Percentiles rank a stretch among this genome's conserved stretches.
Evolutionary conservation across 1,284 basidiomycete species (phyloP).

Genomic region (Apiotrichum siamense): DNA sequence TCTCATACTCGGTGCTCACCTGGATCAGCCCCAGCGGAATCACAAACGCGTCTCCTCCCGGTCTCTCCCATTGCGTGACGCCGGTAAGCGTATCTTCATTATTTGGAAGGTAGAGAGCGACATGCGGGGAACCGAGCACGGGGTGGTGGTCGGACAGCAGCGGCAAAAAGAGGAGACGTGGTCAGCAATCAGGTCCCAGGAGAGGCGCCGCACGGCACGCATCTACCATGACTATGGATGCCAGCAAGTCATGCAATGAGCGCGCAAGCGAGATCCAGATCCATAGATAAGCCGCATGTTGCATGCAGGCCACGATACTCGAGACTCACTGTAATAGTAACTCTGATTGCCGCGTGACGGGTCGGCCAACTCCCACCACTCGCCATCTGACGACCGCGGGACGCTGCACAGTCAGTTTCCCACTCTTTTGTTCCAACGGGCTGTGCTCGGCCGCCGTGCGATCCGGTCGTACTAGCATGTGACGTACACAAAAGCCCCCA

Average conservation of each 20-base stretch:
- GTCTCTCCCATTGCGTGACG: slow-evolving; percentile 83
- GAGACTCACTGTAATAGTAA: slow-evolving; percentile 74
- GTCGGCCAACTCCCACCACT: slow-evolving; percentile 92
- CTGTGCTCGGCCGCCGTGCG: too few relatives aligned
- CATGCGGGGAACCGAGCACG: too few relatives aligned
- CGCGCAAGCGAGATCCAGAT: too few relatives aligned
- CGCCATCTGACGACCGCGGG: slow-evolving; percentile 74
- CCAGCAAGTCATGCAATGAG: too few relatives aligned
- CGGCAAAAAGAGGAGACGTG: background rate
- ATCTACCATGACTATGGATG: too few relatives aligned
- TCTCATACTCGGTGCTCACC: slow-evolving; percentile 17
- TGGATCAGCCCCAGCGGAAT: slow-evolving; percentile 85
- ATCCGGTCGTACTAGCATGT: too few relatives aligned
- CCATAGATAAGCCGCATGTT: too few relatives aligned
- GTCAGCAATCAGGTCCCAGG: too few relatives aligned
- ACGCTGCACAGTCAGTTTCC: slow-evolving; percentile 55
- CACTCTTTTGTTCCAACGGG: too few relatives aligned
- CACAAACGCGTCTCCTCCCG: slow-evolving; percentile 63
- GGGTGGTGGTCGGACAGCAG: background rate
- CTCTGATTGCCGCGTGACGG: slow-evolving; percentile 67
- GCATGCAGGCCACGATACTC: too few relatives aligned
- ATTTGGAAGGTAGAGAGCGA: too few relatives aligned
- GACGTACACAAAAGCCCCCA: slow-evolving; percentile 78
- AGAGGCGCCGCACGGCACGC: too few relatives aligned
- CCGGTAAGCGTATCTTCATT: slow-evolving; percentile 70